A percentile compares a stretch with the other conserved stretches of the same genome.
Conservation (phyloP, 2,329 filamentous ascomycete species). For the Teratosphaeria zuluensis region DNA sequence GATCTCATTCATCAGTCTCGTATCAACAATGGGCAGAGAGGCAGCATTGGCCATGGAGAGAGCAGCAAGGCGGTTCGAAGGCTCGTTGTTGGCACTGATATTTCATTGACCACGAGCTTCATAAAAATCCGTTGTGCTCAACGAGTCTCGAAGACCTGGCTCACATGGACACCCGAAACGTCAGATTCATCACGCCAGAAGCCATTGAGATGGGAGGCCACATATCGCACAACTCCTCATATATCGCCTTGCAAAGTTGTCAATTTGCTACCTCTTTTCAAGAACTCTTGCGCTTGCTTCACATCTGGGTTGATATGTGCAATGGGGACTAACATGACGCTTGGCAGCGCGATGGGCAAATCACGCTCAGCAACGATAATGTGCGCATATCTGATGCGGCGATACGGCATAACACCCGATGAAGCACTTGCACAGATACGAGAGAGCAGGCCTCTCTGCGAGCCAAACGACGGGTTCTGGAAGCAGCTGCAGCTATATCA, state of each 20-base stretch:
- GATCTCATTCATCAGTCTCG: neutral
- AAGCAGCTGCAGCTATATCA: constrained; percentile 78
- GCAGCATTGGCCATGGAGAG: neutral
- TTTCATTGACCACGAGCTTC: too few species aligned
- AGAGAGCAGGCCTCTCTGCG: constrained; percentile 63
- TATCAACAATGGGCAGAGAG: neutral
- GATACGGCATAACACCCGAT: constrained; percentile 40
- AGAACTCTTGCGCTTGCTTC: constrained; percentile 24
- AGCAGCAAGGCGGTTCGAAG: neutral
- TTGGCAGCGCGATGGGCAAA: constrained; percentile 76
- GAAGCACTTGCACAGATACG: constrained; percentile 64
- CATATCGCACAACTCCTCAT: neutral
- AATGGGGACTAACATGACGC: constrained; percentile 1
- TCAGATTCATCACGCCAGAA: neutral
- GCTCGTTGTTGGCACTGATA: neutral
- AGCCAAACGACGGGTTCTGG: constrained; percentile 90
- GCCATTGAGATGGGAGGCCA: too few species aligned
- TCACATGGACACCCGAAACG: neutral
- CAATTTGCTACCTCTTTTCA: neutral
- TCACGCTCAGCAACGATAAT: constrained; percentile 80
- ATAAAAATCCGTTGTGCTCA: too few species aligned
- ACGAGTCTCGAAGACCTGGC: neutral
- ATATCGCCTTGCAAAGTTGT: neutral
- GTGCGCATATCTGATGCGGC: constrained; percentile 71
- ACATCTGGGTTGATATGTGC: neutral